phyloP scores from a whole-genome alignment of 1,139 yeast species.

The Taphrina betulina region DNA sequence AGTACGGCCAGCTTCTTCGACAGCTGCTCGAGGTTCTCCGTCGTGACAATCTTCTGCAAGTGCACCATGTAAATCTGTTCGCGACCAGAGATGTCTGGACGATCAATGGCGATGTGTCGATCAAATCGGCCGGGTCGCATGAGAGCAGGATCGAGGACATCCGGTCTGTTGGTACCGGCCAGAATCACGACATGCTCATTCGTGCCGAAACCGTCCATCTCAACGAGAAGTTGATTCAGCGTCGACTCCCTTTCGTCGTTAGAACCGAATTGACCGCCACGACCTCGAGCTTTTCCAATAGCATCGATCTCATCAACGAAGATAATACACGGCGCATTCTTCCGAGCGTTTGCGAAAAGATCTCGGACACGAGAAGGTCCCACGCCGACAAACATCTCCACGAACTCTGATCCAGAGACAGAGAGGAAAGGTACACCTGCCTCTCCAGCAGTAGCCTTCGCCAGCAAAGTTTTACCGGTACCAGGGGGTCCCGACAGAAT shows the following conservation, averaged over 20 bases:
- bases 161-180: constrained; percentile 96
- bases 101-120: constrained; percentile 85
- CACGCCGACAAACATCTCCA: constrained; percentile 98
- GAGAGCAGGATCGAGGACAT: constrained; percentile 85
- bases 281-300: constrained; percentile 89
- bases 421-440: constrained; percentile 95
- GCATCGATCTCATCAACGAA: constrained; percentile 98
- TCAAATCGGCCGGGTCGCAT: constrained; percentile 98
- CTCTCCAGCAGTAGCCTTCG: constrained; percentile 99
- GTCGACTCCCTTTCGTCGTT: constrained; percentile 97
- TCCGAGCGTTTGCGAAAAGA: constrained; percentile 85
- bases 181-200: constrained; percentile 91
- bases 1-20: constrained; percentile 89
- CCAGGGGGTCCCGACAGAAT: constrained; percentile 99
- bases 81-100: constrained; percentile 91
- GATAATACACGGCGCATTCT: constrained; percentile 87
- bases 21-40: constrained; percentile 53
- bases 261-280: constrained; percentile 64
- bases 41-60: constrained; percentile 62
- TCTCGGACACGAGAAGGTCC: constrained; percentile 98
- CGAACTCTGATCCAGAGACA: constrained; percentile 97
- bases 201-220: constrained; percentile 94
- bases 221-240: constrained; percentile 88
- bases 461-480: constrained; percentile 94
- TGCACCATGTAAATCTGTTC: constrained; percentile 88